Evolutionary conservation across 768 basidiomycete genomes (phyloP), one percentile per base, ranked within the genome.

Genomic region (Cystofilobasidium bisporidii): DNA sequence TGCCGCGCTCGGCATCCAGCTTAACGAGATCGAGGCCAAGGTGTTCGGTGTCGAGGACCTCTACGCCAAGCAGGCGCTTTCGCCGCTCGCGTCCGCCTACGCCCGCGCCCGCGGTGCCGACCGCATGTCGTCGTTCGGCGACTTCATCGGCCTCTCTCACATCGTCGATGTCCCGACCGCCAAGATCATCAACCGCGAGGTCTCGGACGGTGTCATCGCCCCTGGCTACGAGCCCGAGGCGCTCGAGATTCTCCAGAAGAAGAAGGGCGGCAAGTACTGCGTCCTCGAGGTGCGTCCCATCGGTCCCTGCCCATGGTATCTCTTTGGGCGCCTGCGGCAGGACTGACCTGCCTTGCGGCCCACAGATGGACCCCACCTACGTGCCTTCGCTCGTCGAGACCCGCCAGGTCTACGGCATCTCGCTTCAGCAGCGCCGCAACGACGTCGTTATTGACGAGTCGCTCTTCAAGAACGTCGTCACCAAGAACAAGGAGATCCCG

Each of bases 101-200:
- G 94, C 96, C 56, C 86, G 96, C 56, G 96, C 96, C 58, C 85
- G 96, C 75, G 94, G 90, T 65, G 94, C 96, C 28, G 96, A 99
- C 76, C 86, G 96, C 63, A 99, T 99, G 96, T 97, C 94, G 0
- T 97, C 94, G 2, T 99, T 98, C 76, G 96, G 96, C 6, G 96
- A 99, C 79, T 99, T 98, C 76, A 93, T 99, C 73, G 96, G 92
- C 0, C 82, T 99, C 15, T 96, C 92, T 22, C 86, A 87, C 32
- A 84, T 86, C 24, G 96, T 93, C 79, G 96, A 99, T 75, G 80
- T 92, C 43, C 87, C 90, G 1, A 98, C 96, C 12, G 96, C 96
- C 50, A 86, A 85, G 71, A 93, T 99, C 76, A 96, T 99, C 75
- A 93, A 91, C n/a, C 84, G 96, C 22, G 96, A 99, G 76, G 96